phyloP scores from a whole-genome alignment of 2,329 filamentous ascomycete genomes.

The Colletotrichum tabaci region DNA sequence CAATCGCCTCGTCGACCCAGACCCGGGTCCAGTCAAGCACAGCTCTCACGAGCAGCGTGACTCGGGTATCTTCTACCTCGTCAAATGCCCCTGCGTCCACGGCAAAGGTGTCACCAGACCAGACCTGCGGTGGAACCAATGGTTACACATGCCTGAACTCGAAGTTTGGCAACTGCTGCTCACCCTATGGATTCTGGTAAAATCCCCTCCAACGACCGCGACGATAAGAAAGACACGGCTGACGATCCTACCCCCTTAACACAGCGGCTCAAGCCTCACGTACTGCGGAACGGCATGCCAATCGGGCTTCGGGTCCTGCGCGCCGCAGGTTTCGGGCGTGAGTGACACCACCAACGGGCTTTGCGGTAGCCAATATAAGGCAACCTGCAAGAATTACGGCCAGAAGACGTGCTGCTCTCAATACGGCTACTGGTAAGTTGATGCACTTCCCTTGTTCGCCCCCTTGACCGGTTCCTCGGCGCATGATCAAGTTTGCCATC shows the following conservation, averaged over 20 bases:
- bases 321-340: conserved; percentile 44
- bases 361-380: conserved; percentile 51
- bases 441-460: background rate
- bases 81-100: conserved; percentile 26
- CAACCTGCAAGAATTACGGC: conserved; percentile 52
- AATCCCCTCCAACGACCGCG: conserved; percentile 30
- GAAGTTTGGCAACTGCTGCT: conserved; percentile 57
- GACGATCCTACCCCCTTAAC: conserved; percentile 15
- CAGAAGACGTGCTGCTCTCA: conserved; percentile 55
- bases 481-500: conserved; percentile 2
- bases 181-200: conserved; percentile 58
- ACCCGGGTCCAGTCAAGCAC: background rate
- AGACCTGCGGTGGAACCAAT: conserved; percentile 53
- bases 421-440: conserved; percentile 54
- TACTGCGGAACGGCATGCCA: conserved; percentile 59
- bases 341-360: conserved; percentile 55
- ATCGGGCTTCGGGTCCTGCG: conserved; percentile 53
- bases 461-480: background rate
- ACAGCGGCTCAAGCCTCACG: conserved; percentile 50
- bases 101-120: conserved; percentile 51
- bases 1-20: background rate
- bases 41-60: background rate
- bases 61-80: conserved; percentile 8
- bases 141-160: conserved; percentile 56
- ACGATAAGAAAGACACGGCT: conserved; percentile 19